Evolutionary conservation across 2,329 filamentous ascomycete genomes (phyloP).

Genomic region (Ilyonectria sp.): DNA sequence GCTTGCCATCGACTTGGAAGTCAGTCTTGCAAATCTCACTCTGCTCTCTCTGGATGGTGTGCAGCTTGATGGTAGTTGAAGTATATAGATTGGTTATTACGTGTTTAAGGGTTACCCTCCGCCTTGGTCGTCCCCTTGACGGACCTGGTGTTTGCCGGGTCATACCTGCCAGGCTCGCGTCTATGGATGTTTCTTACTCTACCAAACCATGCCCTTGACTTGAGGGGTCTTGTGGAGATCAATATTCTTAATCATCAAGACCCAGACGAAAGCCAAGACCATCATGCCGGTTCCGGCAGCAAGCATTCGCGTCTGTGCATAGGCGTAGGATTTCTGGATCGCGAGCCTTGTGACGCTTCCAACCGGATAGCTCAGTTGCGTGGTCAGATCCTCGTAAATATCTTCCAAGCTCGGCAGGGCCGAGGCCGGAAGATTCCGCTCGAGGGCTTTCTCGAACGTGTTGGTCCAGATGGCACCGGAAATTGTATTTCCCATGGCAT

Average conservation of each 20-base stretch:
- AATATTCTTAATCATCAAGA: slow-evolving; percentile 22
- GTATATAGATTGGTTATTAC: no score
- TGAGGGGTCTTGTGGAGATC: no score
- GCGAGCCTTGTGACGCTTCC: slow-evolving; percentile 61
- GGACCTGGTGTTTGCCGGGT: no score
- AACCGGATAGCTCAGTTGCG: slow-evolving; percentile 64
- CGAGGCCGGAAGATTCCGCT: slow-evolving; percentile 62
- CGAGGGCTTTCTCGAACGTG: slow-evolving; percentile 58
- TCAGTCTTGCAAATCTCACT: no score
- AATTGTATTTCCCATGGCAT: slow-evolving; percentile 44
- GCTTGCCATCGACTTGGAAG: no score
- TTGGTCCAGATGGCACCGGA: slow-evolving; percentile 48
- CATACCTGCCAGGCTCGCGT: no score
- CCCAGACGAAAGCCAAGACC: slow-evolving; percentile 51
- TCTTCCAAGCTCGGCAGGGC: slow-evolving; percentile 53
- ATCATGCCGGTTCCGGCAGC: slow-evolving; percentile 50
- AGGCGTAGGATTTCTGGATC: slow-evolving; percentile 71
- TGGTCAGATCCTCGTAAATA: slow-evolving; percentile 68
- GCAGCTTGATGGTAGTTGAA: no score
- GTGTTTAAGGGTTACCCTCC: no score
- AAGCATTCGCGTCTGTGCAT: slow-evolving; percentile 64
- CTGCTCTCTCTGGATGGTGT: no score
- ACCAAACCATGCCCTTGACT: no score
- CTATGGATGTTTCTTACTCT: no score
- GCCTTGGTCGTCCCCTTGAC: no score